These are phyloP conservation scores for Cladophialophora carrionii DNA, from an alignment of 2,329 filamentous ascomycete species.

Conservation along the genomic window DNA sequence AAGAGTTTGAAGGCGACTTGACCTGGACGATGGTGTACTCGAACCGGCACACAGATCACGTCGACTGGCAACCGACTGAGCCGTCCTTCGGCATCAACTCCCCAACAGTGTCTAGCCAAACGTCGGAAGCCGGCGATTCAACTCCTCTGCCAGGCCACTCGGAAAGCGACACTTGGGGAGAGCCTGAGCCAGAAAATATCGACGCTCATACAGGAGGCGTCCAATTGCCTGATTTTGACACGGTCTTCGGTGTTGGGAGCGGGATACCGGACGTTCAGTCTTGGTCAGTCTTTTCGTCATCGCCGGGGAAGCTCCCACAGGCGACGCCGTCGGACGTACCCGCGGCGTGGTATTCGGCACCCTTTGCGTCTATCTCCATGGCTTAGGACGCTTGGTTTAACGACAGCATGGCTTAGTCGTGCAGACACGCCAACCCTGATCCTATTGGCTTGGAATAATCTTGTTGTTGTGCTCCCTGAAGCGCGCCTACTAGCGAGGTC, in stretches of 20 bases:
- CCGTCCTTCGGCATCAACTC: conserved; percentile 31
- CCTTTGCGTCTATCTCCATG: background rate
- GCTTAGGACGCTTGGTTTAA: background rate
- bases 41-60: conserved; percentile 9
- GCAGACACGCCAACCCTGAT: background rate
- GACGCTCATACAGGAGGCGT: background rate
- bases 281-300: conserved; percentile 1
- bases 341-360: background rate
- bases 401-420: background rate
- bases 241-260: background rate
- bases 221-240: background rate
- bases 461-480: background rate
- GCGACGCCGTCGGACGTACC: background rate
- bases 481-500: background rate
- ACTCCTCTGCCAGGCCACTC: conserved; percentile 2
- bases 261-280: background rate
- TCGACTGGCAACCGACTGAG: conserved; percentile 25
- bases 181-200: background rate
- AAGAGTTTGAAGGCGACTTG: conserved; percentile 33
- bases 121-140: conserved; percentile 9
- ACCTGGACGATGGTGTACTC: conserved; percentile 36
- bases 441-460: background rate
- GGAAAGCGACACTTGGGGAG: background rate
- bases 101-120: conserved; percentile 9
- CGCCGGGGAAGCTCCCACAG: background rate